These are phyloP conservation scores for Bertia moriformis DNA, from an alignment of 2,329 filamentous ascomycete genomes.

Conservation along the genomic window DNA sequence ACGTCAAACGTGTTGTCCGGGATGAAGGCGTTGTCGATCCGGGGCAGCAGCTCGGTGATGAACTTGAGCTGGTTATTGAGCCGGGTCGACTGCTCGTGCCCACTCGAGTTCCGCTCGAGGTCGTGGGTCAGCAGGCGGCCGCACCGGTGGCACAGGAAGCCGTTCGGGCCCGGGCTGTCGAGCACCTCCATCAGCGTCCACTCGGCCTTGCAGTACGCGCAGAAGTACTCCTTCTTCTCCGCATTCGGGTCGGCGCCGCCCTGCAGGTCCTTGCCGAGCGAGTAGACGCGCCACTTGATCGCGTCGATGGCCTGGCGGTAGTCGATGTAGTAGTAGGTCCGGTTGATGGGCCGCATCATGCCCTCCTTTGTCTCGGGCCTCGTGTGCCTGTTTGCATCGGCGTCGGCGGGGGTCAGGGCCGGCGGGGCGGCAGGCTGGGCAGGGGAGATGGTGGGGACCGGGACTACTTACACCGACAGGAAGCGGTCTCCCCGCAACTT, in stretches of 20 bases:
- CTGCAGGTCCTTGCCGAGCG: constrained; percentile 78
- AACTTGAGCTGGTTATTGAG: constrained; percentile 70
- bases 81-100: constrained; percentile 58
- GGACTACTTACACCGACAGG: constrained; percentile 54
- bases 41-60: constrained; percentile 60
- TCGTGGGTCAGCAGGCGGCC: constrained; percentile 47
- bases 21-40: constrained; percentile 62
- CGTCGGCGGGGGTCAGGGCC: constrained; percentile 1
- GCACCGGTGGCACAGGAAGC: constrained; percentile 78
- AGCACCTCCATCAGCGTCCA: constrained; percentile 85
- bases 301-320: constrained; percentile 88
- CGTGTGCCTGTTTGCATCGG: constrained; percentile 35
- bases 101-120: constrained; percentile 52
- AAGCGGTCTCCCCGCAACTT: constrained; percentile 76
- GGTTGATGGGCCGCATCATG: constrained; percentile 65
- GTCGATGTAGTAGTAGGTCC: constrained; percentile 95
- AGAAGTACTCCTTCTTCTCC: constrained; percentile 87
- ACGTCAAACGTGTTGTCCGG: constrained; percentile 63
- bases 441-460: constrained; percentile 3
- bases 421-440: background rate
- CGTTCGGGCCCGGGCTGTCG: constrained; percentile 53
- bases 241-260: constrained; percentile 63
- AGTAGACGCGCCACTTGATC: constrained; percentile 86
- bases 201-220: constrained; percentile 65
- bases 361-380: constrained; percentile 68